These are phyloP conservation scores for Haplographium delicatum DNA, from an alignment of 495 filamentous ascomycete species.

Conservation along the genomic window DNA sequence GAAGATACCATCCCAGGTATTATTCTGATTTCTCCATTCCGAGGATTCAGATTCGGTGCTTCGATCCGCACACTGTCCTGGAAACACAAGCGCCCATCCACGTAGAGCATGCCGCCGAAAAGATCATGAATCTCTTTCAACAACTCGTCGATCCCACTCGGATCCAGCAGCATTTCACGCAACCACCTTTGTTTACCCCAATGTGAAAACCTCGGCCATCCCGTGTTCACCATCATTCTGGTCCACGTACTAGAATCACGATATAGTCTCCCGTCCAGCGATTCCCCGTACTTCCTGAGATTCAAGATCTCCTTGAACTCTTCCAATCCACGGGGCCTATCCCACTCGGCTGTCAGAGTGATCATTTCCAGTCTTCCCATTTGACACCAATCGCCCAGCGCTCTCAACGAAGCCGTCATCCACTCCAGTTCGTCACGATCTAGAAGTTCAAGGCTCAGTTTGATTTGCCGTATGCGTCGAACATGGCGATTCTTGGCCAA, in stretches of 20 bases:
- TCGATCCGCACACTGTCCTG: conserved; percentile 1
- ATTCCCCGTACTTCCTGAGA: conserved; percentile 13
- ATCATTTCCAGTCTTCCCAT: conserved; percentile 14
- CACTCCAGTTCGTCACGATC: conserved; percentile 27
- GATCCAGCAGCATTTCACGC: conserved; percentile 22
- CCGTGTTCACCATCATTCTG: conserved; percentile 13
- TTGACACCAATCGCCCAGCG: conserved; percentile 8
- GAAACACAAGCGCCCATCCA: conserved; percentile 16
- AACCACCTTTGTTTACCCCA: conserved; percentile 26
- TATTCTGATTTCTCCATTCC: conserved; percentile 20
- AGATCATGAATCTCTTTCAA: conserved; percentile 13
- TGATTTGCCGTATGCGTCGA: conserved; percentile 10
- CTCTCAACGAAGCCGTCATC: conserved; percentile 12
- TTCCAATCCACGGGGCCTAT: conserved; percentile 14
- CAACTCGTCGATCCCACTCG: conserved; percentile 16
- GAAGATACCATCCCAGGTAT: conserved; percentile 2
- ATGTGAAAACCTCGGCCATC: conserved; percentile 22
- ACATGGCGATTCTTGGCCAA: not conserved
- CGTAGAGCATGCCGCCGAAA: conserved; percentile 18
- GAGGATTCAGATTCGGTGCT: conserved; percentile 9
- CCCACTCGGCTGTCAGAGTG: conserved; percentile 12
- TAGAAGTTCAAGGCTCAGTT: conserved; percentile 19
- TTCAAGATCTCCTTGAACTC: conserved; percentile 20
- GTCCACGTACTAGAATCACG: conserved; percentile 2
- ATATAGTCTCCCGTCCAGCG: conserved; percentile 20